Evolutionary conservation across 805 yeast species (phyloP), one percentile per base, ranked within the genome.

Genomic region (Metschnikowia drakensbergensis): DNA sequence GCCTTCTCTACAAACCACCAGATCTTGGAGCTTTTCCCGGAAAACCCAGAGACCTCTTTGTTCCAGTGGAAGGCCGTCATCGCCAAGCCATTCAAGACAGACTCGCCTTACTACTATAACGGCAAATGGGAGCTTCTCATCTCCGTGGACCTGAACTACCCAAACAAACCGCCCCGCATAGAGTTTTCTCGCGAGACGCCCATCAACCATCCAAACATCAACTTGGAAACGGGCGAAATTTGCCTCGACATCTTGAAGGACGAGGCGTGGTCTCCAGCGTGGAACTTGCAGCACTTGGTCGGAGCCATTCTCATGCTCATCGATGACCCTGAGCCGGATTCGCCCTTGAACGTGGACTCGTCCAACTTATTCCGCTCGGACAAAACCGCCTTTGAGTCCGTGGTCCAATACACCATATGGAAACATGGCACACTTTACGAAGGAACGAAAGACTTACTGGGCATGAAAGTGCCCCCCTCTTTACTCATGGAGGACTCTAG

Each of bases 251-350:
- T 85, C 7, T 65, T 86, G 43, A 79, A 81, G 47, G 61, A 54
- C 38, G 75, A 68, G 13, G 71, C 71, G 50, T 86, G 91, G 91
- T 76, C 87, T 0, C 91, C 92, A 0, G 88, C 87, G 1, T 85
- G 89, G 87, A 78, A 82, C 46, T 59, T 86, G 39, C 64, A 75
- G 41, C 70, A 80, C 48, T 68, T 80, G 5, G 67, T 83, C 40
- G 72, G 77, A 13, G 88, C 88, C 1, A 75, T 85, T 2, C 59
- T 82, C 30, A 66, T 79, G 60, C 69, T 86, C 11, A 58, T 85
- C 6, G 78, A 75, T 37, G 79, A 80, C 43, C 90, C 90, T 0
- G 89, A 82, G 58, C 85, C 88, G 0, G 81, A 81, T 51, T 80
- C 86, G 36, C 92, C 92, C 0, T 64, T 86, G 44, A 83, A 86